Conservation (phyloP, 192 early-diverging fungal species). For the Gorgonomyces haynaldii region DNA sequence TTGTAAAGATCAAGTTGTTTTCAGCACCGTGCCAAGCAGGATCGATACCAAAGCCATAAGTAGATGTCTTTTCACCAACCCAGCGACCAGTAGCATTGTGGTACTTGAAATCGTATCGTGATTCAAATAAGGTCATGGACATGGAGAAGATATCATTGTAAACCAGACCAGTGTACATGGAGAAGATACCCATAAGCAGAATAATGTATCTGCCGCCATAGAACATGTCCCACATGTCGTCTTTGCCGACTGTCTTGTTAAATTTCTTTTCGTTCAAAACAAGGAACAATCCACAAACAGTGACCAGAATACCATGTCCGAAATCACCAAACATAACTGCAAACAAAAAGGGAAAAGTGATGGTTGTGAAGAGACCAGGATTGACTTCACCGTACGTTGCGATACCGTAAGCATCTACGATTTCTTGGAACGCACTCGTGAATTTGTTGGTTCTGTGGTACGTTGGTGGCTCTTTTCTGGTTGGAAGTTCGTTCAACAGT, state of each 20-base stretch:
- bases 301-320: conserved; percentile 86
- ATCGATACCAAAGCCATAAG: conserved; percentile 78
- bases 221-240: conserved; percentile 83
- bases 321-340: conserved; percentile 99
- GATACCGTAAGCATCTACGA: conserved; percentile 96
- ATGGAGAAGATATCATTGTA: conserved; percentile 98
- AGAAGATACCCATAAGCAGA: conserved; percentile 94
- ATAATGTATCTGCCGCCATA: conserved; percentile 96
- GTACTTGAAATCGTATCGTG: conserved; percentile 69
- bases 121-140: conserved; percentile 56
- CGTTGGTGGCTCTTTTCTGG: conserved; percentile 84
- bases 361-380: conserved; percentile 91
- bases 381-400: conserved; percentile 96
- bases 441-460: conserved; percentile 94
- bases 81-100: conserved; percentile 44
- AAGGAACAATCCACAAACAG: conserved; percentile 62
- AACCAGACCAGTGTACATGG: conserved; percentile 90
- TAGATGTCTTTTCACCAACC: conserved; percentile 50
- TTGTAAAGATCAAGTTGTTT: conserved; percentile 88
- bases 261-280: conserved; percentile 71
- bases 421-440: conserved; percentile 90
- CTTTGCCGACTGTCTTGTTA: conserved; percentile 58
- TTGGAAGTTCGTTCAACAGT: conserved; percentile 75
- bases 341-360: conserved; percentile 99
- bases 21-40: conserved; percentile 89